phyloP scores from a whole-genome alignment of 148 eudicot genomes.

The Rhododendron kiyosumense region DNA sequence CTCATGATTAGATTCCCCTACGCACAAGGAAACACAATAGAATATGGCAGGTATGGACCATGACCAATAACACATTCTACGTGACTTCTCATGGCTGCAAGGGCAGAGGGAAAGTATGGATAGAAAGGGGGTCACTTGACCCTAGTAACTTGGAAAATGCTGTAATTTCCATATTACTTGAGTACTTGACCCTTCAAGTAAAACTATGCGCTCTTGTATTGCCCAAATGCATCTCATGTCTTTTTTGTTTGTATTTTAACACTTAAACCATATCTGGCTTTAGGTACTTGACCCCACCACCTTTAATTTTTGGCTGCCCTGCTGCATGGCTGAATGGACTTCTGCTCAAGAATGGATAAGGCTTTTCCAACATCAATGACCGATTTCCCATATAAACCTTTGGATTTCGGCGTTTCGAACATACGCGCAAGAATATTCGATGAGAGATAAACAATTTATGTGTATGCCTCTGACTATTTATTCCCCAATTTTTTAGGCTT shows the following conservation, averaged over 20 bases:
- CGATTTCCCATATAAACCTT: background rate
- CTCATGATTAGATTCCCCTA: background rate
- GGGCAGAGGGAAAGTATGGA: background rate
- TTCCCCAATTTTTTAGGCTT: background rate
- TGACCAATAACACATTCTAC: background rate
- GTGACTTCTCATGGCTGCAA: background rate
- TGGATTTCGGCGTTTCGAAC: background rate
- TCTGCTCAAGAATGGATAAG: background rate
- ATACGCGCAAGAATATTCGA: background rate
- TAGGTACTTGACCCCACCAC: background rate
- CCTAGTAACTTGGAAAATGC: background rate
- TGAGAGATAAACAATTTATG: background rate
- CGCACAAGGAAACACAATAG: background rate
- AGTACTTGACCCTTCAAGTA: background rate
- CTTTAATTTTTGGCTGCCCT: background rate
- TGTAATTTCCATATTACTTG: background rate
- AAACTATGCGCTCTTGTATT: background rate
- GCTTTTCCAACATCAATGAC: background rate
- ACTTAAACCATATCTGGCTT: background rate
- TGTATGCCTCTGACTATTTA: background rate
- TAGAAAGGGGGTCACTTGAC: background rate
- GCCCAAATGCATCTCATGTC: background rate
- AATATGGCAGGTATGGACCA: background rate
- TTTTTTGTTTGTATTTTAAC: background rate
- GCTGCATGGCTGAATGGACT: background rate